These are phyloP conservation scores for Aspergillus alliaceus DNA, from an alignment of 2,329 filamentous ascomycete species.

Conservation along the genomic window DNA sequence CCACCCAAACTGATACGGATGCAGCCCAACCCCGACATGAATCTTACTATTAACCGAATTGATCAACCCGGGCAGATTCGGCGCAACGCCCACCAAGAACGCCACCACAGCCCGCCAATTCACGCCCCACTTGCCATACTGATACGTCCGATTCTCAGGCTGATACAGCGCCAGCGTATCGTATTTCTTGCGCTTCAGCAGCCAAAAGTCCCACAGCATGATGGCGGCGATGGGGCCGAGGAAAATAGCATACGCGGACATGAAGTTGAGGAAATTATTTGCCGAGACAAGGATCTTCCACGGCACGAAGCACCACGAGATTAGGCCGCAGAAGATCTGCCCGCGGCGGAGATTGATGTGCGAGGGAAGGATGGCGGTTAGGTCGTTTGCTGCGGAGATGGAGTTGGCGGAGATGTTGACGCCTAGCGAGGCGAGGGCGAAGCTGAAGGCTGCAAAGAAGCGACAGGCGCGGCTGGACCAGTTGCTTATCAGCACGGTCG, in stretches of 20 bases:
- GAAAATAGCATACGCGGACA: conserved; percentile 66
- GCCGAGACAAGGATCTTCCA: conserved; percentile 67
- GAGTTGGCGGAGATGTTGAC: conserved; percentile 60
- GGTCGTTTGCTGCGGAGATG: conserved; percentile 52
- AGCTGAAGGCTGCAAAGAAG: conserved; percentile 55
- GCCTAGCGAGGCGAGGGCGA: conserved; percentile 57
- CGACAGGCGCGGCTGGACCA: conserved; percentile 42
- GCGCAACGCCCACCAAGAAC: conserved; percentile 58
- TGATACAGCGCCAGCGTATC: conserved; percentile 55
- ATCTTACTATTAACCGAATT: conserved; percentile 41
- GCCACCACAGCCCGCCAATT: conserved; percentile 63
- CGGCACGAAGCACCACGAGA: conserved; percentile 62
- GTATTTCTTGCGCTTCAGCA: conserved; percentile 52
- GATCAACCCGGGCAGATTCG: conserved; percentile 58
- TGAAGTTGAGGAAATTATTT: conserved; percentile 61
- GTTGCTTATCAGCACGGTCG: conserved; percentile 40
- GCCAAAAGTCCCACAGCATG: conserved; percentile 61
- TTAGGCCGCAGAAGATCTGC: conserved; percentile 54
- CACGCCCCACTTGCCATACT: conserved; percentile 51
- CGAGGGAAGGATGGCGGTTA: conserved; percentile 55
- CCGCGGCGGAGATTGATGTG: conserved; percentile 60
- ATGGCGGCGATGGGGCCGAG: conserved; percentile 64
- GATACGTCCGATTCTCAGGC: conserved; percentile 46
- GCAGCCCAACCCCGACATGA: conserved; percentile 48
- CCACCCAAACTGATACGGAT: conserved; percentile 67